Evolutionary conservation across 805 yeast genomes (phyloP).

Genomic region (Metschnikowia vanudenii): DNA sequence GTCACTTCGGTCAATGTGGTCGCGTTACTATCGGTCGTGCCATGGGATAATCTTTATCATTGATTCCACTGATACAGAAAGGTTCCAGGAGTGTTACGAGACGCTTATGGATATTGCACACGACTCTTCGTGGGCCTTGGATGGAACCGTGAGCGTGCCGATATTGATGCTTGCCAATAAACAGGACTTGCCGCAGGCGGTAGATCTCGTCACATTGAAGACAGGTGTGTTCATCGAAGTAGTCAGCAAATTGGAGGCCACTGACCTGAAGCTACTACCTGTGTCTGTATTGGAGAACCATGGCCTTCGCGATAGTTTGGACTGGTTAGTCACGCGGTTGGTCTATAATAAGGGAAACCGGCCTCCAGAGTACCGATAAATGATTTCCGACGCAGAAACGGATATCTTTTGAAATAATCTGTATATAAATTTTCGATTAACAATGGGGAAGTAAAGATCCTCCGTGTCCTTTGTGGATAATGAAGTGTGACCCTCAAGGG

Average conservation of each 20-base stretch:
- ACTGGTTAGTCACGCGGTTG: conserved; percentile 79
- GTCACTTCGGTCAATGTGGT: conserved; percentile 82
- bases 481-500: too few species aligned
- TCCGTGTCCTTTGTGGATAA: too few species aligned
- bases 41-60: conserved; percentile 92
- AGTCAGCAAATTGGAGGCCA: conserved; percentile 82
- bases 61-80: conserved; percentile 81
- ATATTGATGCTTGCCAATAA: conserved; percentile 93
- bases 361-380: conserved; percentile 48
- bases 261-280: conserved; percentile 88
- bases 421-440: background rate
- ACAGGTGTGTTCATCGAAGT: conserved; percentile 77
- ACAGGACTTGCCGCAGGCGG: conserved; percentile 65
- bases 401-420: too few species aligned
- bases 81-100: conserved; percentile 79
- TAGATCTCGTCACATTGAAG: conserved; percentile 56
- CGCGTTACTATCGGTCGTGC: conserved; percentile 76
- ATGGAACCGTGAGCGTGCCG: conserved; percentile 62
- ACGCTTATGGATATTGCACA: conserved; percentile 51
- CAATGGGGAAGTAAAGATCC: too few species aligned
- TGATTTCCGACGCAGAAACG: background rate
- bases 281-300: conserved; percentile 81
- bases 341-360: conserved; percentile 61
- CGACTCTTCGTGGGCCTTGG: conserved; percentile 41
- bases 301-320: conserved; percentile 83